Conservation (phyloP, 306 rosid genomes). For the Pterocarpus macrocarpus region DNA sequence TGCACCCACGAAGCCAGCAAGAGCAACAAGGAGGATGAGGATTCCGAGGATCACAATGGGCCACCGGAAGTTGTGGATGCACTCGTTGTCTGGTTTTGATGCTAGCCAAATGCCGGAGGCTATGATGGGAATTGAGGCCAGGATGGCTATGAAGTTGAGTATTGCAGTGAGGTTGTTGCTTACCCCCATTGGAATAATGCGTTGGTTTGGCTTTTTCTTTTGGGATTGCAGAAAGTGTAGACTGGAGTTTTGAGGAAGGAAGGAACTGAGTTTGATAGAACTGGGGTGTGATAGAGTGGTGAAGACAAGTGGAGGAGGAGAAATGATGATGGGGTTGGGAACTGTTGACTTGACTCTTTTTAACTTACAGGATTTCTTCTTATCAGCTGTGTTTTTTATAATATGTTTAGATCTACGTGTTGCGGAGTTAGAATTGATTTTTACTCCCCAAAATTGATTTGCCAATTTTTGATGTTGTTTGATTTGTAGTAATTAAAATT, state of each 20-base stretch:
- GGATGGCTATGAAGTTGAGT: constrained; percentile 73
- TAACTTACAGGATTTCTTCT: too few species aligned
- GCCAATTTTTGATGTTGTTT: too few species aligned
- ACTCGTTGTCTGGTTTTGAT: constrained; percentile 82
- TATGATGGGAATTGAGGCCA: constrained; percentile 79
- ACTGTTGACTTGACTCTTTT: not conserved
- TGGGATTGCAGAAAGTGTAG: not conserved
- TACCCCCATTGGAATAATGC: constrained; percentile 61
- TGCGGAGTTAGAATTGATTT: too few species aligned
- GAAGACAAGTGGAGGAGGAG: not conserved
- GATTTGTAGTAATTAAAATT: too few species aligned
- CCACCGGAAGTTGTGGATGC: constrained; percentile 81
- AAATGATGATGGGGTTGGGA: not conserved
- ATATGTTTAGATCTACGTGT: too few species aligned
- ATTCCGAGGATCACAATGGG: constrained; percentile 75
- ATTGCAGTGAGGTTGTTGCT: constrained; percentile 87
- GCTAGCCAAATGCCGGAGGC: constrained; percentile 95
- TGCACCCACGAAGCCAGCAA: constrained; percentile 88
- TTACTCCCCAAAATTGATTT: too few species aligned
- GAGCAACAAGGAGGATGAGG: constrained; percentile 73
- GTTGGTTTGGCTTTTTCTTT: not conserved
- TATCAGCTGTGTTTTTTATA: too few species aligned
- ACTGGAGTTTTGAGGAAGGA: not conserved
- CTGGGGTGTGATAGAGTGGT: not conserved
- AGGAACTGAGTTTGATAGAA: not conserved